Evolutionary conservation across 2,329 filamentous ascomycete genomes (phyloP), one percentile per base, ranked within the genome.

Genomic region (Colletotrichum orchidophilum): DNA sequence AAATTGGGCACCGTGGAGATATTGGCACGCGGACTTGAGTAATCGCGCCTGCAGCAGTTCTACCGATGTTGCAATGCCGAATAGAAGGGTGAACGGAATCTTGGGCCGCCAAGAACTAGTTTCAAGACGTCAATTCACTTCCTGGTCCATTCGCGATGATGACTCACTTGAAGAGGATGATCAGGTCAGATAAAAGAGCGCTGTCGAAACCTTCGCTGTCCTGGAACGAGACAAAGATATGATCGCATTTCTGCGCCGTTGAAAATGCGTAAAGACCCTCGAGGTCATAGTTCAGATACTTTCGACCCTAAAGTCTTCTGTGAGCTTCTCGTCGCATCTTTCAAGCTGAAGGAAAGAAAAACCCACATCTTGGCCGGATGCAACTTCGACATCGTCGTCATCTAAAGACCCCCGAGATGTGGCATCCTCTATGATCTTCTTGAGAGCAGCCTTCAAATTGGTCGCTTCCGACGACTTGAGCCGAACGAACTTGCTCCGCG

Each of bases 161-260:
- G 7, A 81, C 86, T 59, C 84, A 93, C 91, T 89, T 88, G 71
- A 96, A 86, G 5, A 95, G 85, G 46, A 87, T 85, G 55, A 96
- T 87, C 42, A 94, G 78, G 69, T 96, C 93, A 1, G 90, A 91
- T 13, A 97, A 82, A n/a, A 96, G 81, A 33, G 83, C 83, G 57
- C 89, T 89, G 75, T 95, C 93, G 77, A 96, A 95, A 0, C 92
- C 93, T 80, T 96, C 94, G 73, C 93, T 94, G 77, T 96, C 94
- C 78, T 95, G 92, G 70, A 96, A 90, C 0, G 92, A 90, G 59
- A 97, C 84, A 62, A 94, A 87, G 11, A 96, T 87, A 74, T 90
- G 89, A 50, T 87, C 81, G 33, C 86, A 87, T 27, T 81, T 79
- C 46, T 87, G 86, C 9, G 85, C 82, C 70, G 84, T 85, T 15